Percentiles rank a stretch among this genome's conserved stretches.
phyloP scores from a whole-genome alignment of 106 monocot genomes.

The Apostasia shenzhenica region DNA sequence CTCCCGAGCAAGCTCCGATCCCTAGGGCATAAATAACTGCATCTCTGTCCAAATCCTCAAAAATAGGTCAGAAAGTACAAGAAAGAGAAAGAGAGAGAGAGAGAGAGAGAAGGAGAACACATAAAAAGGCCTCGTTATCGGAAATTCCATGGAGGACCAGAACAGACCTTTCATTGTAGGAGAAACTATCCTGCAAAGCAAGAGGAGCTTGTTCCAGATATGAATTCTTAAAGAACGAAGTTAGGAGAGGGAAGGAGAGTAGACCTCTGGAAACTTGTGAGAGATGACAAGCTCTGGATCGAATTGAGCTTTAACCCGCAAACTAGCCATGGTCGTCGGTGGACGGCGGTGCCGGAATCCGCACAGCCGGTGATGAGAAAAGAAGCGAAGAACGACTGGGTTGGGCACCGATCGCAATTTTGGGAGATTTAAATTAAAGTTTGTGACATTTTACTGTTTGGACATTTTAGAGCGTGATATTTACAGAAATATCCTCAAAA shows the following conservation, averaged over 20 bases:
- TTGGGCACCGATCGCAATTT: too few relatives aligned
- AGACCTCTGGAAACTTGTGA: constrained; percentile 75
- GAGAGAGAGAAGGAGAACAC: neutral
- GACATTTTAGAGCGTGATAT: too few relatives aligned
- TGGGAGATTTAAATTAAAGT: too few relatives aligned
- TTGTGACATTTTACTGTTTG: too few relatives aligned
- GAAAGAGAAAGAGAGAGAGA: neutral
- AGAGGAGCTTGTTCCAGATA: neutral
- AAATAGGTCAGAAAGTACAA: neutral
- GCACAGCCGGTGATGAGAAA: too few relatives aligned
- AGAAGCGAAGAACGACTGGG: too few relatives aligned
- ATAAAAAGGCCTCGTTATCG: neutral
- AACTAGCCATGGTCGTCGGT: constrained; percentile 28
- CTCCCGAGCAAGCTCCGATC: constrained; percentile 61
- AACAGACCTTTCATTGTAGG: constrained; percentile 71
- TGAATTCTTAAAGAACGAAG: neutral
- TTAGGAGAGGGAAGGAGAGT: neutral
- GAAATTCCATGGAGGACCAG: neutral
- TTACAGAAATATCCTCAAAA: too few relatives aligned
- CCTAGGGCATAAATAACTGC: constrained; percentile 86
- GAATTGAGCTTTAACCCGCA: constrained; percentile 9
- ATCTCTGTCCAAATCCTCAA: constrained; percentile 46
- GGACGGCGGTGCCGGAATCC: neutral
- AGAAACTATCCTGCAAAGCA: constrained; percentile 41
- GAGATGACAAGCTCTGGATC: constrained; percentile 70